phyloP scores from a whole-genome alignment of 2,329 filamentous ascomycete genomes.

The Curvularia hawaiiensis region DNA sequence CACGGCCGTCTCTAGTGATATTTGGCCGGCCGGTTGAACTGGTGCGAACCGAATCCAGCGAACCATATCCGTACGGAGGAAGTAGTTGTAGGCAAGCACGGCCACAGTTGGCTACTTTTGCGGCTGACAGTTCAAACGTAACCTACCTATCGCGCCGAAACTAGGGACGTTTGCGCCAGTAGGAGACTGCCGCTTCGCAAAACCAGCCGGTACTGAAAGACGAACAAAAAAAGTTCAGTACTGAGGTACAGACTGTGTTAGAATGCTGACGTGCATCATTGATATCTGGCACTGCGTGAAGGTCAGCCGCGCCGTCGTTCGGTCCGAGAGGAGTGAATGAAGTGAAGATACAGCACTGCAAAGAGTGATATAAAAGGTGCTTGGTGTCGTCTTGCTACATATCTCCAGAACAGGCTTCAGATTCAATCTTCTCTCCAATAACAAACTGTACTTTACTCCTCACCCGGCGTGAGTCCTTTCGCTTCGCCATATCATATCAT shows the following conservation, averaged over 20 bases:
- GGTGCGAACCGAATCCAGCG: background rate
- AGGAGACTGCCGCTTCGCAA: background rate
- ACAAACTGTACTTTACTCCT: background rate
- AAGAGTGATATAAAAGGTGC: background rate
- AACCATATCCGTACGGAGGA: background rate
- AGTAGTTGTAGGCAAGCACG: background rate
- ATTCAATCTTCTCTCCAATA: background rate
- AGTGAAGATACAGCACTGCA: background rate
- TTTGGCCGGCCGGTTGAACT: background rate
- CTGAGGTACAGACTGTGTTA: constrained; percentile 10
- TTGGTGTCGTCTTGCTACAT: background rate
- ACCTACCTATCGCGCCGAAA: background rate
- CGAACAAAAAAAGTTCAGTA: background rate
- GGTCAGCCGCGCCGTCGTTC: background rate
- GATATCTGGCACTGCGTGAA: background rate
- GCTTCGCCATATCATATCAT: background rate
- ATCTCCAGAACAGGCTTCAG: background rate
- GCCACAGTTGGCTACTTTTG: background rate
- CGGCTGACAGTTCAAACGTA: background rate
- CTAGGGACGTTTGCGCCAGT: background rate
- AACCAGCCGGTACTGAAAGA: no score
- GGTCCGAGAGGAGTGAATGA: background rate
- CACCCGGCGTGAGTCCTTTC: background rate
- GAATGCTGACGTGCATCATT: constrained; percentile 1
- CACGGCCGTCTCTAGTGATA: constrained; percentile 10